Evolutionary conservation across 805 yeast genomes (phyloP).

Genomic region (Ogataea ganodermae): DNA sequence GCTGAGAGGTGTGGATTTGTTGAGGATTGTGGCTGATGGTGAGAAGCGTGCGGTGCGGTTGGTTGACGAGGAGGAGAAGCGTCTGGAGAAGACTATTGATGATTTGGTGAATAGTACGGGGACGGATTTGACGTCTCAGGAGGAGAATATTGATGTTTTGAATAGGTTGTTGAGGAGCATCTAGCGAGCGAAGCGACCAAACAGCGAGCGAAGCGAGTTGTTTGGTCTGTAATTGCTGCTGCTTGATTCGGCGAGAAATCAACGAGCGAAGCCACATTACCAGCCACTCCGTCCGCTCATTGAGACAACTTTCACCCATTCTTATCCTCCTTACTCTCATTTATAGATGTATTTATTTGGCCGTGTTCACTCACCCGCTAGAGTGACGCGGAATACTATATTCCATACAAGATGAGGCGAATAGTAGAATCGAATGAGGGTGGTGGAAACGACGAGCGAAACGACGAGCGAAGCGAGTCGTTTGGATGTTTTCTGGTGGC

Average conservation of each 20-base stretch:
- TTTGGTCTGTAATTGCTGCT: too few relatives aligned
- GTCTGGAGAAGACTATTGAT: slow-evolving; percentile 17
- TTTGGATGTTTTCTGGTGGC: too few relatives aligned
- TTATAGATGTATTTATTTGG: slow-evolving; percentile 1
- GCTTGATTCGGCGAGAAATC: too few relatives aligned
- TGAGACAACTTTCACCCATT: too few relatives aligned
- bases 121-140: slow-evolving; percentile 25
- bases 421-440: background rate
- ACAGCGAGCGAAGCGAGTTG: too few relatives aligned
- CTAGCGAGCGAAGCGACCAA: too few relatives aligned
- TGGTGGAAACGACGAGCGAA: background rate
- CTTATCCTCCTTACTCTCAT: too few relatives aligned
- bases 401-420: background rate
- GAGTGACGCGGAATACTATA: too few relatives aligned
- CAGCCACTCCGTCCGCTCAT: too few relatives aligned
- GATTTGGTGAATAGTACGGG: slow-evolving; percentile 24
- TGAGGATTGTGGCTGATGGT: slow-evolving; percentile 1
- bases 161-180: slow-evolving; percentile 24
- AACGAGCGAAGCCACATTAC: too few relatives aligned
- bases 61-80: slow-evolving; percentile 11
- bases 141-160: slow-evolving; percentile 28
- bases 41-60: background rate
- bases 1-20: slow-evolving; percentile 1
- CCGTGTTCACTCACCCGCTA: background rate
- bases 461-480: background rate